Evolutionary conservation across 2,329 filamentous ascomycete genomes (phyloP), one percentile per base, ranked within the genome.

Genomic region (Grosmannia serpens): DNA sequence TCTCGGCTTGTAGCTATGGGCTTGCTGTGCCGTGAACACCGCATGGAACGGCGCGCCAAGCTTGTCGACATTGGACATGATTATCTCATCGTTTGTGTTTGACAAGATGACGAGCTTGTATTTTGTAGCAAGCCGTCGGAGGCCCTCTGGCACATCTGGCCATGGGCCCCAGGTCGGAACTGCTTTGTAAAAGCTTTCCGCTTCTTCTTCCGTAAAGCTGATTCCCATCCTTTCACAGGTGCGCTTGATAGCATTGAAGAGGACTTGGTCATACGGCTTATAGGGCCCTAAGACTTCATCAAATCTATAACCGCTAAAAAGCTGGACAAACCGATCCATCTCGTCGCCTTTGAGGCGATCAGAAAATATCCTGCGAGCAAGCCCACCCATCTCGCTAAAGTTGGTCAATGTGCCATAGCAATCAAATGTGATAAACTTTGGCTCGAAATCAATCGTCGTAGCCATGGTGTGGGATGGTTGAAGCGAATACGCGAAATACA

Each of bases 401-500:
- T 55, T 49, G 26, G 54, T 55, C 38, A 55, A 26, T 8, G 54
- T 55, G 54, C 54, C 54, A 55, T 55, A 55, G 27, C 54, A 55
- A 33, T 55, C 54, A 26, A 55, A 55, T 4, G 54, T 55, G 41
- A 55, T 55, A 15, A 33, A 55, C 20, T 55, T 55, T 24, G 54
- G 54, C 54, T 55, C 54, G 24, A 55, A 55, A 20, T 24, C 31
- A 33, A 55, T 55, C 29, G 11, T 44, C 5, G 53, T 46, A 27
- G 53, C 35, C 53, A 55, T 55, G 24, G 1, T 55, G 35, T 10
- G 4, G 10, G 22, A 15, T 35, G 20, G 22, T 33, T n/a, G 6
- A 17, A 9, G 17, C 4, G 3, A 38, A 38, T 13, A 27, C 15
- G 17, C 2, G 4, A 15, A 38, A 38, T 7, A 17, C 35, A 38